These are phyloP conservation scores for Leccinum griseonigrum DNA, from an alignment of 1,284 basidiomycete genomes.

Conservation along the genomic window DNA sequence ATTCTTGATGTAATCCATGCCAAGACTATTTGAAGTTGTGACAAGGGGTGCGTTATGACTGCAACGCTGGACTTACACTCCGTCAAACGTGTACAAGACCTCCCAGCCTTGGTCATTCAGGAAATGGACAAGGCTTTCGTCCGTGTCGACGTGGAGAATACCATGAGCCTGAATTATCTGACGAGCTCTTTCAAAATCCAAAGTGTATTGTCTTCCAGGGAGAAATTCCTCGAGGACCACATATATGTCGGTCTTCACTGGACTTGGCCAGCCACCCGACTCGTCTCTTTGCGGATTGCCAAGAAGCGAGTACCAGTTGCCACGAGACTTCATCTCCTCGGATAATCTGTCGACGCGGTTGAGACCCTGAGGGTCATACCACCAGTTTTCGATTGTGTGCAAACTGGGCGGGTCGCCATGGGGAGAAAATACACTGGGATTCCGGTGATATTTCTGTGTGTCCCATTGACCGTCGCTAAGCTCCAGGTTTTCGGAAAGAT, in stretches of 20 bases:
- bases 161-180: constrained; percentile 12
- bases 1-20: constrained; percentile 46
- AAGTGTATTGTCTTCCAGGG: constrained; percentile 15
- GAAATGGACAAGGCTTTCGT: constrained; percentile 32
- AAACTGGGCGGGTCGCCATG: constrained; percentile 27
- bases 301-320: constrained; percentile 25
- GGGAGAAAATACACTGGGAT: constrained; percentile 16
- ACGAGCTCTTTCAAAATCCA: constrained; percentile 25
- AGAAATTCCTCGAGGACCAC: constrained; percentile 18
- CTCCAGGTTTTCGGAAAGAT: constrained; percentile 33
- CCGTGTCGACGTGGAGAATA: constrained; percentile 21
- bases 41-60: not conserved
- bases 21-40: constrained; percentile 32
- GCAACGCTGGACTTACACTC: constrained; percentile 32
- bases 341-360: constrained; percentile 40
- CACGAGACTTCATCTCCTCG: constrained; percentile 34
- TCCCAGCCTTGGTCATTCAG: constrained; percentile 39
- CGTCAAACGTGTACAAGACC: constrained; percentile 39
- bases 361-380: constrained; percentile 39
- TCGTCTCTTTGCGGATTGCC: constrained; percentile 22
- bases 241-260: constrained; percentile 21
- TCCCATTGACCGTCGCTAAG: constrained; percentile 40
- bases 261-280: constrained; percentile 24
- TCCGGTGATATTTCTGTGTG: constrained; percentile 28
- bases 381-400: constrained; percentile 38